Evolutionary conservation across 2,329 filamentous ascomycete genomes (phyloP).

Genomic region (Dothideomycetes sp.): DNA sequence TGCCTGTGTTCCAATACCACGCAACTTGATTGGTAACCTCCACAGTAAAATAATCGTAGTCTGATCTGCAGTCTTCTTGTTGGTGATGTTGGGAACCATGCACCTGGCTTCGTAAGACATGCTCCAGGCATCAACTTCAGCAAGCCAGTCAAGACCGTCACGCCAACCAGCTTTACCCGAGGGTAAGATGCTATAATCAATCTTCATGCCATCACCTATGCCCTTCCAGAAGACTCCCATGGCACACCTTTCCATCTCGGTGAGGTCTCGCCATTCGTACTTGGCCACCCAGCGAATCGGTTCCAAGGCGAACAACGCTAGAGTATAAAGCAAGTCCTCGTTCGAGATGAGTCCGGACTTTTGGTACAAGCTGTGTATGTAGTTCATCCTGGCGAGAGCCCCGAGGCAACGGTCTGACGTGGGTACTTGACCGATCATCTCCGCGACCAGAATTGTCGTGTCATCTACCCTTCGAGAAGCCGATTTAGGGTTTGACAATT

Average conservation of each 20-base stretch:
- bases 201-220: constrained; percentile 59
- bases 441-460: constrained; percentile 21
- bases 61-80: constrained; percentile 39
- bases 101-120: constrained; percentile 45
- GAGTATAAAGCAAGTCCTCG: constrained; percentile 54
- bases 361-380: constrained; percentile 48
- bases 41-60: constrained; percentile 52
- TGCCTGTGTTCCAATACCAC: constrained; percentile 38
- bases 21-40: constrained; percentile 36
- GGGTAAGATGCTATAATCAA: constrained; percentile 39
- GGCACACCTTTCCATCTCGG: constrained; percentile 57
- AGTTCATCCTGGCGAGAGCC: constrained; percentile 55
- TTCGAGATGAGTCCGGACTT: constrained; percentile 49
- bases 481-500: constrained; percentile 2
- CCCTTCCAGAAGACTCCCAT: constrained; percentile 57
- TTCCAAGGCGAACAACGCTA: constrained; percentile 54
- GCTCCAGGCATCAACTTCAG: constrained; percentile 41
- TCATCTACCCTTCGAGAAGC: constrained; percentile 29
- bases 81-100: constrained; percentile 40
- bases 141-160: constrained; percentile 42
- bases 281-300: constrained; percentile 51
- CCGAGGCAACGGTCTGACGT: no score
- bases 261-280: constrained; percentile 61
- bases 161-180: constrained; percentile 29
- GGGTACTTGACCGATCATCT: constrained; percentile 29